Evolutionary conservation across 2,329 filamentous ascomycete genomes (phyloP).

Genomic region (Colletotrichum noveboracense): DNA sequence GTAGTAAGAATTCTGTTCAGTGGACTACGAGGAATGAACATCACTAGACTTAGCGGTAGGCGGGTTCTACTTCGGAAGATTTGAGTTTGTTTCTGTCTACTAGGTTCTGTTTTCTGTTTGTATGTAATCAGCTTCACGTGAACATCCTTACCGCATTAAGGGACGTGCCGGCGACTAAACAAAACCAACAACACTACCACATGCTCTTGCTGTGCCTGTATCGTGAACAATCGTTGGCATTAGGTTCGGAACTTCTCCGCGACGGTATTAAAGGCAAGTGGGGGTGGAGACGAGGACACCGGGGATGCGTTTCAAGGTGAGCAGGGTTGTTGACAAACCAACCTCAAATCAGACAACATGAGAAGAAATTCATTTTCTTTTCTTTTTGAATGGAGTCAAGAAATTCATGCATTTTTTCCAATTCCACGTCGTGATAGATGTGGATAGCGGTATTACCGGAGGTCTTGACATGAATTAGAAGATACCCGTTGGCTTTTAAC

Average conservation of each 20-base stretch:
- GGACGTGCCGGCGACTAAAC: background rate
- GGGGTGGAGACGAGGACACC: background rate
- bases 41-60: background rate
- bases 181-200: background rate
- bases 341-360: background rate
- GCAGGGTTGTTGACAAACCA: background rate
- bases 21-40: background rate
- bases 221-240: background rate
- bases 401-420: fast-evolving
- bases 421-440: background rate
- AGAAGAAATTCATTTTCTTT: too few species aligned
- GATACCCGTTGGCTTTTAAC: too few species aligned
- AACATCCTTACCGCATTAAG: background rate
- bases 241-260: background rate
- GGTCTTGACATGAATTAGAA: background rate
- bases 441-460: fast-evolving
- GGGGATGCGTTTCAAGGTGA: background rate
- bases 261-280: background rate
- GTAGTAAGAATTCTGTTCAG: background rate
- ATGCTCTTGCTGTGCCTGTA: background rate
- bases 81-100: fast-evolving
- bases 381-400: too few species aligned
- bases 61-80: background rate
- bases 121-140: background rate
- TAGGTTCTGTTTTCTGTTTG: background rate